These are phyloP conservation scores for Trichoderma oligosporum DNA, from an alignment of 2,329 filamentous ascomycete genomes.

Conservation along the genomic window DNA sequence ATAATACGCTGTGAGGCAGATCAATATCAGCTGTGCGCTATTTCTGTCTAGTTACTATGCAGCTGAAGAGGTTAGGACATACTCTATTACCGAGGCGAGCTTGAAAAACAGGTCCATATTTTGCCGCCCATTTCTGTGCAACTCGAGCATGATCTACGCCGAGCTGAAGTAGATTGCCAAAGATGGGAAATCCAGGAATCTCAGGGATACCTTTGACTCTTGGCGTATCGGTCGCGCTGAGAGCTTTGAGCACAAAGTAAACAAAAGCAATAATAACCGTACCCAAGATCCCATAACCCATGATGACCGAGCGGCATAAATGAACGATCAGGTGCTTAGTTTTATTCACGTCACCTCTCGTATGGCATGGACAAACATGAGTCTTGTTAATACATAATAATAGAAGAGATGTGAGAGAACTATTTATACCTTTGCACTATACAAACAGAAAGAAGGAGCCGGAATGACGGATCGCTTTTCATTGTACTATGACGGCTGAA, in stretches of 20 bases:
- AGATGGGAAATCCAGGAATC: conserved; percentile 57
- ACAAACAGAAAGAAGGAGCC: not conserved
- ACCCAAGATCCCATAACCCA: conserved; percentile 23
- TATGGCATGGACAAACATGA: too few relatives aligned
- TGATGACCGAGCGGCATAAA: not conserved
- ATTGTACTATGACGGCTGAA: not conserved
- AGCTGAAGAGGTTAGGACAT: conserved; percentile 17
- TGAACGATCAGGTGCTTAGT: not conserved
- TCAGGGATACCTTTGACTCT: conserved; percentile 61
- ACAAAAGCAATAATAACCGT: conserved; percentile 20
- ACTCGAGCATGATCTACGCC: conserved; percentile 54
- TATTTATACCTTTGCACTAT: conserved; percentile 1
- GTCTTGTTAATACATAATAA: not conserved
- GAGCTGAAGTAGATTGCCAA: conserved; percentile 61
- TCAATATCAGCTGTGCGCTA: not conserved
- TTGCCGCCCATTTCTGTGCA: conserved; percentile 54
- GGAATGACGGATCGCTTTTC: not conserved
- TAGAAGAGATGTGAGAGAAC: not conserved
- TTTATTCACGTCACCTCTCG: too few relatives aligned
- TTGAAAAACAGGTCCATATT: conserved; percentile 63
- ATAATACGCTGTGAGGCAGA: conserved; percentile 55
- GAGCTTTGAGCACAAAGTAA: conserved; percentile 29
- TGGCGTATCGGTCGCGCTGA: conserved; percentile 51
- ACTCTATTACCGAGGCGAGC: conserved; percentile 66
- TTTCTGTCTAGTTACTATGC: not conserved